Evolutionary conservation across 2,329 filamentous ascomycete species (phyloP).

Genomic region (Aspergillus phoenicis): DNA sequence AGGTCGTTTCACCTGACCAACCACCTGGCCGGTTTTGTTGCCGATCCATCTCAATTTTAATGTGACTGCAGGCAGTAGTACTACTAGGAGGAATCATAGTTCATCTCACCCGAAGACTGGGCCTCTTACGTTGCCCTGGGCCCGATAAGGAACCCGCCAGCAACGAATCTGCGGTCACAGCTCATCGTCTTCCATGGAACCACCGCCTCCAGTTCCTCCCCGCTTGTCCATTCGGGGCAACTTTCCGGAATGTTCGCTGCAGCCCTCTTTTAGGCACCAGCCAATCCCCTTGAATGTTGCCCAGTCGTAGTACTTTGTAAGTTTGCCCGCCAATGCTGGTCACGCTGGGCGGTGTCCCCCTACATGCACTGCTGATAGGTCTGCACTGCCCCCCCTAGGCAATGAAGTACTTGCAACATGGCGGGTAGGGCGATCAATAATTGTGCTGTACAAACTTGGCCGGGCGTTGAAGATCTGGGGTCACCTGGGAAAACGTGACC

Average conservation of each 20-base stretch:
- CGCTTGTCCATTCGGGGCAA: conserved; percentile 10
- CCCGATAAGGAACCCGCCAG: neutral
- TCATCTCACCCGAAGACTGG: neutral
- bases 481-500: neutral
- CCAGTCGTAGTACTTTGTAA: neutral
- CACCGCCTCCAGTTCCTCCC: neutral
- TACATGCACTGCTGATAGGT: neutral
- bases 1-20: neutral
- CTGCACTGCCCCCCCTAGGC: neutral
- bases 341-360: neutral
- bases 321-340: neutral
- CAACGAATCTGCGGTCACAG: neutral
- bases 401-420: neutral
- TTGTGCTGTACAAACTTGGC: neutral
- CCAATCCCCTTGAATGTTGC: neutral
- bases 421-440: conserved; percentile 4
- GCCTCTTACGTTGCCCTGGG: neutral
- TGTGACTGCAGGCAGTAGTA: neutral
- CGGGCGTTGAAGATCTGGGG: neutral
- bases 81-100: too few relatives aligned
- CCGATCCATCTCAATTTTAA: neutral
- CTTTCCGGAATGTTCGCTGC: conserved; percentile 14
- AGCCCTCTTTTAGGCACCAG: conserved; percentile 14
- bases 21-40: neutral
- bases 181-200: neutral